These are phyloP conservation scores for Cystobasidium sp. DNA, from an alignment of 1,284 basidiomycete species.

Conservation along the genomic window DNA sequence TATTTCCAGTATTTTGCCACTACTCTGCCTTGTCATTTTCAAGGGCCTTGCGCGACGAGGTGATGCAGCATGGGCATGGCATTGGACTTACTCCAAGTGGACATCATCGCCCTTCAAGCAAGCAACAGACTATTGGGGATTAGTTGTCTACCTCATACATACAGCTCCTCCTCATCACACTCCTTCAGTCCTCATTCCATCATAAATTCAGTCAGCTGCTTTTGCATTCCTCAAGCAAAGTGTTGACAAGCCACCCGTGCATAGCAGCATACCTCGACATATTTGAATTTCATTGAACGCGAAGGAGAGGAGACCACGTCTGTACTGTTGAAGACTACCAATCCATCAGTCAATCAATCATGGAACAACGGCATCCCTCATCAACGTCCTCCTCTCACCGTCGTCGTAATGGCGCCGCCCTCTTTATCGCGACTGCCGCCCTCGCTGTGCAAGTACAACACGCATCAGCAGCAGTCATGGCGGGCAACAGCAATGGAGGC, in stretches of 20 bases:
- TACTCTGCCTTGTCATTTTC: not conserved
- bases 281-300: not conserved
- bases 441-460: not conserved
- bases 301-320: not conserved
- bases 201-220: not conserved
- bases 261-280: constrained; percentile 7
- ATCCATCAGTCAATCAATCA: not conserved
- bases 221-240: constrained; percentile 18
- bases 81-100: not conserved
- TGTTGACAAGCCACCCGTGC: constrained; percentile 21
- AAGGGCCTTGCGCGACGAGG: not conserved
- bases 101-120: too few relatives aligned
- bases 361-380: constrained; percentile 15
- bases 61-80: not conserved
- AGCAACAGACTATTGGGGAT: too few relatives aligned
- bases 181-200: not conserved
- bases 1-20: too few relatives aligned
- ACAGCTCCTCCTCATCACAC: not conserved
- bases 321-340: not conserved
- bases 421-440: not conserved
- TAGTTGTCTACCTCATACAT: too few relatives aligned
- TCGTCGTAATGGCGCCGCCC: not conserved
- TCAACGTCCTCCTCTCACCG: not conserved
- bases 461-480: constrained; percentile 2
- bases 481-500: not conserved